Conservation (phyloP, 75 land plant genomes). For the Picea glauca region DNA sequence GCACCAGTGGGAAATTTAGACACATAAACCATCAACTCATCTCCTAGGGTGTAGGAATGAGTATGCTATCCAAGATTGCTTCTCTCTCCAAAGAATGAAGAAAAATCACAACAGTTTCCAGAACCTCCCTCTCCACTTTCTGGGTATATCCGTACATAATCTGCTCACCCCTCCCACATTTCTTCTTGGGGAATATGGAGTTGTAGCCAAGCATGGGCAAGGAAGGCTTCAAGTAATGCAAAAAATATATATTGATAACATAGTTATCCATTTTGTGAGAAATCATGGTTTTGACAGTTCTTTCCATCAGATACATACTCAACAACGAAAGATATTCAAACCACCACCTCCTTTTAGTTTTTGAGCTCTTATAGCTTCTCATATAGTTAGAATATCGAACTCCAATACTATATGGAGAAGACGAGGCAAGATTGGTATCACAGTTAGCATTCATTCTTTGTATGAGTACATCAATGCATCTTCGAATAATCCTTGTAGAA, state of each 20-base stretch:
- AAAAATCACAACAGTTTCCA: constrained; percentile 48
- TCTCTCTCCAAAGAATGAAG: constrained; percentile 44
- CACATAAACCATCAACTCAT: constrained; percentile 5
- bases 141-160: constrained; percentile 13
- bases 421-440: constrained; percentile 20
- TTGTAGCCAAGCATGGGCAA: constrained; percentile 34
- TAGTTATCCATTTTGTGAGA: constrained; percentile 37
- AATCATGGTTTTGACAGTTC: constrained; percentile 48
- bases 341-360: constrained; percentile 59
- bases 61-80: constrained; percentile 67
- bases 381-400: constrained; percentile 44
- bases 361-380: constrained; percentile 38
- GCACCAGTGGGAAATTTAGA: constrained; percentile 9
- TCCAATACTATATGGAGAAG: constrained; percentile 18
- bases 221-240: constrained; percentile 59
- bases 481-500: constrained; percentile 51
- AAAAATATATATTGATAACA: constrained; percentile 54
- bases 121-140: constrained; percentile 28
- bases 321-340: constrained; percentile 68
- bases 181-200: constrained; percentile 19
- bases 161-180: constrained; percentile 20
- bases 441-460: constrained; percentile 18
- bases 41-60: constrained; percentile 54
- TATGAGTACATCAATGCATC: constrained; percentile 56
- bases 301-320: constrained; percentile 41